A percentile compares a stretch with the other conserved stretches of the same genome.
Conservation (phyloP, 1,139 yeast genomes). For the Debaryomyces singareniensis region DNA sequence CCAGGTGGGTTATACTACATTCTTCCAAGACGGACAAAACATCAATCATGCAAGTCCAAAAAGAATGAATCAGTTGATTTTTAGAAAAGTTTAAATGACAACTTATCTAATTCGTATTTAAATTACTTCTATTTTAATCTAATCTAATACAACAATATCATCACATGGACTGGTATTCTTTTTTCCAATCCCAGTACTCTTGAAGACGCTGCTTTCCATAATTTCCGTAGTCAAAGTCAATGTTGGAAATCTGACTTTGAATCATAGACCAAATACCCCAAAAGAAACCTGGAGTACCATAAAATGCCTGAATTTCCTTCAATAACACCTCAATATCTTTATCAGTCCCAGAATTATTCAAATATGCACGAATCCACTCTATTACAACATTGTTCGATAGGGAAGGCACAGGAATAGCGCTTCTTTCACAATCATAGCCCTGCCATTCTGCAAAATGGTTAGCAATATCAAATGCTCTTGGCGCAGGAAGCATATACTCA, state of each 20-base stretch:
- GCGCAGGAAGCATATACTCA: slow-evolving; percentile 76
- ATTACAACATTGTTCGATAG: slow-evolving; percentile 38
- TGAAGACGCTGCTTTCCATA: slow-evolving; percentile 56
- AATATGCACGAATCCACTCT: slow-evolving; percentile 49
- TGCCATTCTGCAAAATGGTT: slow-evolving; percentile 87
- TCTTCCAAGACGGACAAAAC: slow-evolving; percentile 72
- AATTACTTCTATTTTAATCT: too few relatives aligned
- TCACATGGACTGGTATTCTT: too few relatives aligned
- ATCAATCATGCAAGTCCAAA: slow-evolving; percentile 57
- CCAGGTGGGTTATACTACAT: slow-evolving; percentile 65
- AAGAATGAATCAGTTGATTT: slow-evolving; percentile 18
- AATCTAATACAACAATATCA: too few relatives aligned
- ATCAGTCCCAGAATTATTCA: slow-evolving; percentile 21
- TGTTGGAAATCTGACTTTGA: slow-evolving; percentile 62
- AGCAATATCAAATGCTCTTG: slow-evolving; percentile 79
- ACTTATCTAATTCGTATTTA: too few relatives aligned
- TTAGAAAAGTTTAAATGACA: too few relatives aligned
- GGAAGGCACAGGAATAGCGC: slow-evolving; percentile 52
- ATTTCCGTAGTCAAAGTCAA: slow-evolving; percentile 65
- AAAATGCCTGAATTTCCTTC: slow-evolving; percentile 52
- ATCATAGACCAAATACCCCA: slow-evolving; percentile 87
- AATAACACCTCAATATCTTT: slow-evolving; percentile 31
- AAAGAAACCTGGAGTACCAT: slow-evolving; percentile 78
- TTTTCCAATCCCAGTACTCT: slow-evolving; percentile 71
- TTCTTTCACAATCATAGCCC: slow-evolving; percentile 66